Base-by-base conservation (phyloP, 2,329 filamentous ascomycete species). In the Trichoderma hamatum region DNA sequence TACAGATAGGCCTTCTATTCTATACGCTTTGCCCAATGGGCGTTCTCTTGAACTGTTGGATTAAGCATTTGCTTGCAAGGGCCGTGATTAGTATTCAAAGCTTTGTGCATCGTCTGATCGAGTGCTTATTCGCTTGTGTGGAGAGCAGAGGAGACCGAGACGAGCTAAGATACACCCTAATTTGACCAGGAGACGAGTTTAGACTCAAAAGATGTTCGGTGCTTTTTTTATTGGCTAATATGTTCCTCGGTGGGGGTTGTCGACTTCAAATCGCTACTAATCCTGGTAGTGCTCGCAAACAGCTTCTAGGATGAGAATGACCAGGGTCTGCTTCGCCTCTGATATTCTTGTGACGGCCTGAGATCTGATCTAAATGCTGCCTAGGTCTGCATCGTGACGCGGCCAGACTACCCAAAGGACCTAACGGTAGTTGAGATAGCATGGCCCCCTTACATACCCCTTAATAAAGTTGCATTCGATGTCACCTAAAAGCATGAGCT, bases 401-500 rank as follows among this genome's bases (percentile, higher is more conserved):
- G 39, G 24, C 39, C n/a, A 24, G 16, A 16, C 26, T 19, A 32
- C 46, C 7, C 52, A n/a, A 21, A 55, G 26, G 16, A n/a, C 26
- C 46, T 21, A 49, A 55, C 26, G 9, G 14, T 30, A 49, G 21
- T 32, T 32, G n/a, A 62, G 24, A 24, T 51, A 21, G 30, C 28
- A 32, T 62, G 16, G 39, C 24, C 1, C 39, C 46, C 39, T 34
- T 34, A 32, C 36, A 11, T 49, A 6, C 26, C 59, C 59, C 59
- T 62, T 62, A 62, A 62, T 49, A 55, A 24, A 62, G 32, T 34
- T 62, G 59, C 28, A 32, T 62, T 34, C 26, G 21, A 43, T 49
- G 26, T 26, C 28, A 4, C 59, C 21, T 24, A n/a, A 51, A 34
- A 3, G 28, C 26, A 19, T 19, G 36, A 49, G 26, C 26, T 61